Evolutionary conservation across 768 basidiomycete genomes (phyloP).

Genomic region (Rhizopogon roseolus): DNA sequence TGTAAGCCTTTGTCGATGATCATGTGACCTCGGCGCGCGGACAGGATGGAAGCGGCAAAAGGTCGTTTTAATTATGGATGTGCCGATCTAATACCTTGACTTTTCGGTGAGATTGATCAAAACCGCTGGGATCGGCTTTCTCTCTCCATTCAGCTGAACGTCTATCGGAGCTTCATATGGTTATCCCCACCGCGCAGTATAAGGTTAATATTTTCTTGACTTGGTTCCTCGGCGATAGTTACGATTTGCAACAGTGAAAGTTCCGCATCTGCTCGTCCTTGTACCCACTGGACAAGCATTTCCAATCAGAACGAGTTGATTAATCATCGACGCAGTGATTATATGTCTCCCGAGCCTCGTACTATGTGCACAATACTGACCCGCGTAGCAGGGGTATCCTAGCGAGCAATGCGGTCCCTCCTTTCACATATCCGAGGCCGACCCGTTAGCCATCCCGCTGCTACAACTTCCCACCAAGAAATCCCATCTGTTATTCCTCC

Average conservation of each 20-base stretch:
- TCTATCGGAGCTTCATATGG: background rate
- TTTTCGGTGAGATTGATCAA: background rate
- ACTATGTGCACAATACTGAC: background rate
- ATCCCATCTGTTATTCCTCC: background rate
- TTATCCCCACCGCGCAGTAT: background rate
- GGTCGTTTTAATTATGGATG: slow-evolving; percentile 17
- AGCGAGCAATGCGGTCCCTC: slow-evolving; percentile 22
- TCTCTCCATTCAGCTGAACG: background rate
- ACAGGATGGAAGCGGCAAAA: slow-evolving; percentile 14
- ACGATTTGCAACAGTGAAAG: background rate
- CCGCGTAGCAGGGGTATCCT: background rate
- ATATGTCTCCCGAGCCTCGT: background rate
- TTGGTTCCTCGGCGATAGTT: background rate
- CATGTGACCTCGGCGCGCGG: slow-evolving; percentile 6
- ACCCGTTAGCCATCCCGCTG: slow-evolving; percentile 16
- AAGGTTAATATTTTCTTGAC: background rate
- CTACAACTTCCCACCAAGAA: slow-evolving; percentile 8
- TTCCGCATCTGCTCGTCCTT: background rate
- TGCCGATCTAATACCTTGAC: background rate
- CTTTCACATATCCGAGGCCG: slow-evolving; percentile 28
- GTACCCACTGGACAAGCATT: background rate
- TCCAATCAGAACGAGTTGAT: background rate
- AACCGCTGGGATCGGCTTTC: background rate
- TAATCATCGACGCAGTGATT: background rate
- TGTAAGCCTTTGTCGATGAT: slow-evolving; percentile 2